Conservation (phyloP, 2,329 filamentous ascomycete genomes). For the Herpotrichia juniperi region DNA sequence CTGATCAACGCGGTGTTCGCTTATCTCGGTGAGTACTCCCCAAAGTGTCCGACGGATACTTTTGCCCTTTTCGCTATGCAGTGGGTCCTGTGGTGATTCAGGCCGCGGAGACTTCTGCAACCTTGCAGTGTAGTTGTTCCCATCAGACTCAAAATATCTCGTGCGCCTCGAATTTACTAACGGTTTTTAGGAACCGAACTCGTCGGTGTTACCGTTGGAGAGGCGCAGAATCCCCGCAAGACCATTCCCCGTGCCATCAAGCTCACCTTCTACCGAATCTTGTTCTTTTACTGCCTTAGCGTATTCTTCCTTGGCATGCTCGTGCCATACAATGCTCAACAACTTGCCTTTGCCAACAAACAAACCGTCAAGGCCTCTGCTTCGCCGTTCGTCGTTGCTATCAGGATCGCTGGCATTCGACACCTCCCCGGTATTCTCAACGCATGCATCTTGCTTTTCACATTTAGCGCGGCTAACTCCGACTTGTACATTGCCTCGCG, state of each 20-base stretch:
- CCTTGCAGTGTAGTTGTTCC: too few species aligned
- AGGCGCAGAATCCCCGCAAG: conserved; percentile 79
- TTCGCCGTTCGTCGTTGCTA: conserved; percentile 78
- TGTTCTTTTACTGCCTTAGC: conserved; percentile 78
- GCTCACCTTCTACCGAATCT: conserved; percentile 80
- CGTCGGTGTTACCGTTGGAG: conserved; percentile 78
- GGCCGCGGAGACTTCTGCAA: not conserved
- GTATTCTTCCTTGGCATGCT: conserved; percentile 78
- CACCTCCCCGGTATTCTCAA: conserved; percentile 72
- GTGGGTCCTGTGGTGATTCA: too few species aligned
- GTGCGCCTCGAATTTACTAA: not conserved
- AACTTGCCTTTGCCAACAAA: conserved; percentile 65
- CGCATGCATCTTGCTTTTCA: conserved; percentile 75
- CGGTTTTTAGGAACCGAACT: conserved; percentile 60
- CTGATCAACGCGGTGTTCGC: conserved; percentile 81
- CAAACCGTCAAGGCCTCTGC: conserved; percentile 60
- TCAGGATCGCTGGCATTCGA: conserved; percentile 67
- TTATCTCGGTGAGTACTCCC: conserved; percentile 68
- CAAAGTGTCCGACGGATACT: too few species aligned
- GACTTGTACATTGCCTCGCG: conserved; percentile 77
- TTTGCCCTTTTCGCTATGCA: too few species aligned
- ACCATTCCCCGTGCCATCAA: conserved; percentile 80
- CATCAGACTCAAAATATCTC: not conserved
- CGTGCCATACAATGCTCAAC: conserved; percentile 70
- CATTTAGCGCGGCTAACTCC: conserved; percentile 78